Percentiles rank a stretch among this genome's conserved stretches.
Evolutionary conservation across 2,329 filamentous ascomycete genomes (phyloP).

Genomic region (Neonectria ditissima): DNA sequence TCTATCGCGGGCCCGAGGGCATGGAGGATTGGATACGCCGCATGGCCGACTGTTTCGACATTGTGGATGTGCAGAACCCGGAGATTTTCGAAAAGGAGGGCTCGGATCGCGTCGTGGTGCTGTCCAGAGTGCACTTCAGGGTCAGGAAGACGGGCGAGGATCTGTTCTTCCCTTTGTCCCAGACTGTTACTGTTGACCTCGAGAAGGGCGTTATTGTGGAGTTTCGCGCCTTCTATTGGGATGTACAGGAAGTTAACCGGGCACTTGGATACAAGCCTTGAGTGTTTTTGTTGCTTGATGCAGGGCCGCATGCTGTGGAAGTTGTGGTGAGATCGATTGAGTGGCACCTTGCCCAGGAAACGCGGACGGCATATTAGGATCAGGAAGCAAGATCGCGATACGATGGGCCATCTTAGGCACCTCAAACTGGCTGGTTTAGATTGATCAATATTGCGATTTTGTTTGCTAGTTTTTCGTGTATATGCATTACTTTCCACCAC

Average conservation of each 20-base stretch:
- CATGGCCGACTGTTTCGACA: conserved; percentile 45
- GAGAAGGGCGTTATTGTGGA: conserved; percentile 47
- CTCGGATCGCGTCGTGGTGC: conserved; percentile 45
- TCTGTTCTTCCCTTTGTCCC: conserved; percentile 45
- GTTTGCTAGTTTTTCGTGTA: background rate
- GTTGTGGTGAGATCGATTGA: background rate
- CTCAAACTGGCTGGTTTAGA: background rate
- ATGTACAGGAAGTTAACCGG: conserved; percentile 44
- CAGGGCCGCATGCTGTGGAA: background rate
- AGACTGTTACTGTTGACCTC: conserved; percentile 49
- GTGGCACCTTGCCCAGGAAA: background rate
- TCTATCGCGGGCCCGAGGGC: conserved; percentile 46
- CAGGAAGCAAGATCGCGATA: no score
- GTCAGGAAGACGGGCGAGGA: conserved; percentile 48
- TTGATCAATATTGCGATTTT: background rate
- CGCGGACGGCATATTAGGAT: no score
- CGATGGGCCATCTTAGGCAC: no score
- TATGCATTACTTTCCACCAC: background rate
- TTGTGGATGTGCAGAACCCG: conserved; percentile 47
- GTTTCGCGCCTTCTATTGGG: conserved; percentile 52
- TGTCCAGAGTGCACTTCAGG: conserved; percentile 43
- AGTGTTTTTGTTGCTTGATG: background rate
- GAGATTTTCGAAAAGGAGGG: conserved; percentile 48
- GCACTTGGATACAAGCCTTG: conserved; percentile 35
- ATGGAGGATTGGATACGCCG: conserved; percentile 47